Evolutionary conservation across 2,329 filamentous ascomycete species (phyloP).

Genomic region (Calonectria pseudoreteaudii): DNA sequence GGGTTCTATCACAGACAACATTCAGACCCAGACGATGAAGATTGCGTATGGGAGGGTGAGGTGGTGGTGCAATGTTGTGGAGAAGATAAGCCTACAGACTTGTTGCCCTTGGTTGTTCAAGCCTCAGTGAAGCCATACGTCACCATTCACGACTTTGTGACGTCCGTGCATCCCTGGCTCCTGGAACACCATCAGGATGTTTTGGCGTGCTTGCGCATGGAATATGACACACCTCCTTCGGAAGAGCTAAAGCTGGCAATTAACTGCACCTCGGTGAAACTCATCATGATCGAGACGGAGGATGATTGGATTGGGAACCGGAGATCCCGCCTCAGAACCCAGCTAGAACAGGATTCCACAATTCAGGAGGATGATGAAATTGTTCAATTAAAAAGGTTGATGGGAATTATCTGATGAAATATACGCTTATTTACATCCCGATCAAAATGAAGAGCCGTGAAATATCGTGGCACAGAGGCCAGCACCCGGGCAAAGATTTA

Average conservation of each 20-base stretch:
- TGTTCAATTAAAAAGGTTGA: not conserved
- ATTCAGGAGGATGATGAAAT: not conserved
- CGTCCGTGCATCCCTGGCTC: not conserved
- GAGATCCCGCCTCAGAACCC: not conserved
- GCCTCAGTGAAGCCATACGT: not conserved
- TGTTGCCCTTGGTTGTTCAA: not conserved
- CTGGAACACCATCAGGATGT: not conserved
- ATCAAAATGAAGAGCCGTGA: not conserved
- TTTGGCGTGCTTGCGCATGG: not conserved
- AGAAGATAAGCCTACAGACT: not conserved
- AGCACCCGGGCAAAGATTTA: not conserved
- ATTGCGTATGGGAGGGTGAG: not conserved
- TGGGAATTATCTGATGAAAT: not conserved
- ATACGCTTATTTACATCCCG: not conserved
- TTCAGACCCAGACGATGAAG: not conserved
- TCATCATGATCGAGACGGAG: not conserved
- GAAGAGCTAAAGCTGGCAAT: not conserved
- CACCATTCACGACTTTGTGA: not conserved
- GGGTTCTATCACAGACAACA: not conserved
- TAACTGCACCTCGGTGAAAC: not conserved
- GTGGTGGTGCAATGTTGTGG: not conserved
- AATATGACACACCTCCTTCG: not conserved
- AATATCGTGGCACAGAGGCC: not conserved
- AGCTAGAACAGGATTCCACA: not conserved
- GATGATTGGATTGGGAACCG: not conserved